Base-by-base conservation (phyloP, 208 protist species). In the Trypanosoma platydactyli region DNA sequence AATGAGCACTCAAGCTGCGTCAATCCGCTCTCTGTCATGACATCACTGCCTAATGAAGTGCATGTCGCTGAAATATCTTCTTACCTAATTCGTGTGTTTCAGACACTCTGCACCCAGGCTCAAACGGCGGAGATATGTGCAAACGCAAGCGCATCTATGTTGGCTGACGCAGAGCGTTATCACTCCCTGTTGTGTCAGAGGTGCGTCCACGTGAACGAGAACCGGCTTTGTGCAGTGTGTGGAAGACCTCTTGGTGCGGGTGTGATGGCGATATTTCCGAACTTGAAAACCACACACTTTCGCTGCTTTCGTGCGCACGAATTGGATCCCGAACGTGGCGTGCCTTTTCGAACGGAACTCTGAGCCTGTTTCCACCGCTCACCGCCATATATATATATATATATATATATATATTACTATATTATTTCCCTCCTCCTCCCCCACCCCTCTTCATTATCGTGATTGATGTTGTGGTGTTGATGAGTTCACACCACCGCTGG, bases 281-380 rank as follows among this genome's bases (percentile, higher is more conserved):
- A 89, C 57, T 51, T 89, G 27, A 89, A 86, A 56, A 64, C 76
- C 3, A 64, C 62, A 38, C 84, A 89, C 61, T 80, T 83, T 63
- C 67, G 76, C 40, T 89, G 84, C 58, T 69, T 75, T 46, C 59
- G 59, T n/a, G 66, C 80, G 24, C 33, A 18, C 20, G 48, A 59
- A 11, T 29, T 82, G 12, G 84, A 89, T 45, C 84, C 84, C 1
- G 84, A 86, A 67, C 81, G 84, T 44, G 81, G 75, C 0, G 73
- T 83, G 18, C 75, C 78, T 6, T 73, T 73, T 55, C 49, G 60
- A 29, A 22, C 29, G 20, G 24, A 61, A 41, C 41, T 51, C 4
- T 59, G 49, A 55, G n/a, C 3, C 25, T 33, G 7, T 64, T 30
- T 4, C 25, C n/a, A 38, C 50, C 52, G 25, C 25, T 46, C 27